Conservation (phyloP, 2,329 filamentous ascomycete species). For the Curvularia spicifera region DNA sequence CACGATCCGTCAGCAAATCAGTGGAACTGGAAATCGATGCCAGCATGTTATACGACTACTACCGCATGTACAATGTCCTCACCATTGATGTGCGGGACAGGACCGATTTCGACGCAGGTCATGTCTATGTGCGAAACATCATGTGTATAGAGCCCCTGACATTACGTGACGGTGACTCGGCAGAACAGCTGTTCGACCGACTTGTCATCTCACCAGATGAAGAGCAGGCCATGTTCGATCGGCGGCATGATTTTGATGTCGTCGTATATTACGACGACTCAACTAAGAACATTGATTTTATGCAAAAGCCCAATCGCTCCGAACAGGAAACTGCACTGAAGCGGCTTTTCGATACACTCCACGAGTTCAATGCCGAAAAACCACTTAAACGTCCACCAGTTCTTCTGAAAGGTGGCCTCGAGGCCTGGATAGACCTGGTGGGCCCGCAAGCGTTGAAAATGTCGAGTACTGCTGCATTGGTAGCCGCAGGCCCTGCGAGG, state of each 20-base stretch:
- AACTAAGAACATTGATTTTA: slow-evolving; percentile 65
- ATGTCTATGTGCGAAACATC: slow-evolving; percentile 81
- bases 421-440: slow-evolving; percentile 85
- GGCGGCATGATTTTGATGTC: slow-evolving; percentile 77
- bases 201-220: slow-evolving; percentile 72
- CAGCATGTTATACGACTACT: slow-evolving; percentile 72
- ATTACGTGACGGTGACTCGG: slow-evolving; percentile 70
- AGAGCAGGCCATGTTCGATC: slow-evolving; percentile 78
- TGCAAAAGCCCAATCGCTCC: slow-evolving; percentile 54
- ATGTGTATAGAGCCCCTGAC: slow-evolving; percentile 90
- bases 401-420: slow-evolving; percentile 79
- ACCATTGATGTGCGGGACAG: slow-evolving; percentile 85
- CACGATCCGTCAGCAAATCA: slow-evolving; percentile 57
- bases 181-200: slow-evolving; percentile 69
- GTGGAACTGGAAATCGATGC: slow-evolving; percentile 69
- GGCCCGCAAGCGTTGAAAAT: slow-evolving; percentile 69
- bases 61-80: slow-evolving; percentile 71
- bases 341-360: slow-evolving; percentile 78
- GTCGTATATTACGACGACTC: slow-evolving; percentile 88
- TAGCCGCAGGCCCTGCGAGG: slow-evolving; percentile 54
- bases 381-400: slow-evolving; percentile 76
- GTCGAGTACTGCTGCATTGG: slow-evolving; percentile 61
- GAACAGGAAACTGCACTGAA: slow-evolving; percentile 62
- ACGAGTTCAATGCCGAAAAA: slow-evolving; percentile 81
- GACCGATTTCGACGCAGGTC: slow-evolving; percentile 82